Percentiles rank a stretch among this genome's conserved stretches.
phyloP scores from a whole-genome alignment of 169 alveolate genomes.

The Cryptosporidium tyzzeri region DNA sequence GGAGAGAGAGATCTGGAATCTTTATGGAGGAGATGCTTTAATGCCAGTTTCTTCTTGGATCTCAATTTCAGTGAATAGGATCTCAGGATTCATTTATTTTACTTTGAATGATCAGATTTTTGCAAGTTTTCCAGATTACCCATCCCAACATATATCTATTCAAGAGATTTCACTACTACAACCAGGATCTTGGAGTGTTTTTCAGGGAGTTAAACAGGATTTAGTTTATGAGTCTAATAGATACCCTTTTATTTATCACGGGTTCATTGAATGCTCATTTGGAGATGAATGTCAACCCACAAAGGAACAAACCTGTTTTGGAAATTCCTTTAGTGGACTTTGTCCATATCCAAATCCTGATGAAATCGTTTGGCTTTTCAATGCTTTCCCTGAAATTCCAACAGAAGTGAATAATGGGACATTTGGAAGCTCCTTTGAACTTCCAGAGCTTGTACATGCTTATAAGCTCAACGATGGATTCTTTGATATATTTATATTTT shows the following conservation, averaged over 20 bases:
- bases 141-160: conserved; percentile 33
- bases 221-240: conserved; percentile 17
- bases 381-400: background rate
- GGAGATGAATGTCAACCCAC: background rate
- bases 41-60: conserved; percentile 39
- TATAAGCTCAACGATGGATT: conserved; percentile 53
- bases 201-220: conserved; percentile 50
- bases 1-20: conserved; percentile 64
- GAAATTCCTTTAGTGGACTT: conserved; percentile 63
- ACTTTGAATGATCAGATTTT: conserved; percentile 49
- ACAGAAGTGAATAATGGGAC: conserved; percentile 44
- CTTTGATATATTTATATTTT: conserved; percentile 33
- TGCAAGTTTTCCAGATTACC: conserved; percentile 65
- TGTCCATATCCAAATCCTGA: conserved; percentile 71
- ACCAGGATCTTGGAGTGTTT: conserved; percentile 45
- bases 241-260: conserved; percentile 63
- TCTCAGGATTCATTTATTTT: conserved; percentile 49
- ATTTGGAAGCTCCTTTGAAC: conserved; percentile 16
- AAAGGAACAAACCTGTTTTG: background rate
- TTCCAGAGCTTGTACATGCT: conserved; percentile 57
- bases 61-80: conserved; percentile 50
- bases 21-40: conserved; percentile 19
- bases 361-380: conserved; percentile 27
- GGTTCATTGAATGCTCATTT: conserved; percentile 59
- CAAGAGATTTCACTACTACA: background rate